These are phyloP conservation scores for Annulohypoxylon nitens DNA, from an alignment of 495 filamentous ascomycete species.

Conservation along the genomic window DNA sequence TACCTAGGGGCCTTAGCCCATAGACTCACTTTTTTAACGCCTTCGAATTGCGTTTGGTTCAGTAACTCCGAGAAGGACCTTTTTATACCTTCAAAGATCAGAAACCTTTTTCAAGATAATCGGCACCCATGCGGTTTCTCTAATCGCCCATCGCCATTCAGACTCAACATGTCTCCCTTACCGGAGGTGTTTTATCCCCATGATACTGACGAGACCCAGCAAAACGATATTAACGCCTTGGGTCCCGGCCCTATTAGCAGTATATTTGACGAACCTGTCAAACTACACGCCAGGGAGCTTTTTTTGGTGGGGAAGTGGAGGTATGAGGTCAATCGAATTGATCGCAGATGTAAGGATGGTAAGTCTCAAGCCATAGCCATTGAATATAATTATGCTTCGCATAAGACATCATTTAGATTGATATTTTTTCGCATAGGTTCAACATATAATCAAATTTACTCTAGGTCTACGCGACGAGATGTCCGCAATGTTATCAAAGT, in stretches of 20 bases:
- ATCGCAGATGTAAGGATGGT: conserved; percentile 27
- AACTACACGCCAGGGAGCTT: conserved; percentile 9
- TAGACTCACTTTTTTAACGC: neutral
- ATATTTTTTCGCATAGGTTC: neutral
- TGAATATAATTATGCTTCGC: too few relatives aligned
- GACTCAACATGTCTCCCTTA: neutral
- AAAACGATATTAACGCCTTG: neutral
- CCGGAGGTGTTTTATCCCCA: conserved; percentile 1
- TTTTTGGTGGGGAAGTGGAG: conserved; percentile 28
- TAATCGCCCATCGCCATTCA: neutral
- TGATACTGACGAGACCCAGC: conserved; percentile 20
- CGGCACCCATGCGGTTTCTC: neutral
- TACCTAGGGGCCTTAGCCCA: neutral
- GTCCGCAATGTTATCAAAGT: conserved; percentile 28
- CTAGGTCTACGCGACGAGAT: conserved; percentile 23
- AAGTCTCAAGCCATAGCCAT: neutral
- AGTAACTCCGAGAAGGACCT: neutral
- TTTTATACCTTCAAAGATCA: neutral
- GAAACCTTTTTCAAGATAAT: neutral
- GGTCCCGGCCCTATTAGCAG: neutral
- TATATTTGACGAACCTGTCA: conserved; percentile 5
- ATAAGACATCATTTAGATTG: too few relatives aligned
- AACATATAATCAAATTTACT: conserved; percentile 20
- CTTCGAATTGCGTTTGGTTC: too few relatives aligned
- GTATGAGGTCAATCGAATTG: conserved; percentile 28